These are phyloP conservation scores for Xylona heveae DNA, from an alignment of 495 filamentous ascomycete genomes.

Conservation along the genomic window DNA sequence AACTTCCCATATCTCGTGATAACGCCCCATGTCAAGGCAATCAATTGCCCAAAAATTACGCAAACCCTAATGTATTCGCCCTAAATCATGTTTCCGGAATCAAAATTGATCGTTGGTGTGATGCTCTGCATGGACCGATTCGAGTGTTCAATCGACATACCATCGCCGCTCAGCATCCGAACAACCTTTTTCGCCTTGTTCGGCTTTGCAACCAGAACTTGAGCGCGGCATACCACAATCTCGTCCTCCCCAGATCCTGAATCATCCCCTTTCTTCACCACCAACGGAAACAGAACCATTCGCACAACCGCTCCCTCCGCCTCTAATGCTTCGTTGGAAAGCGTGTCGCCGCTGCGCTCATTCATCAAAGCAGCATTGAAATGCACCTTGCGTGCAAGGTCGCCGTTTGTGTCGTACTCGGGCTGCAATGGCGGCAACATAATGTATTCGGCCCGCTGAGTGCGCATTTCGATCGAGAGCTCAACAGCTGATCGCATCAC, in stretches of 20 bases:
- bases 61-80: too few relatives aligned
- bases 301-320: slow-evolving; percentile 53
- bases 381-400: slow-evolving; percentile 54
- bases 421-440: slow-evolving; percentile 94
- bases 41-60: too few relatives aligned
- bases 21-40: too few relatives aligned
- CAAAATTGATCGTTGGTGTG: background rate
- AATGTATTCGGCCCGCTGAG: slow-evolving; percentile 84
- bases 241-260: slow-evolving; percentile 66
- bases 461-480: slow-evolving; percentile 89
- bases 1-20: too few relatives aligned
- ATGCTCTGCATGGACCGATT: background rate
- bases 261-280: slow-evolving; percentile 87
- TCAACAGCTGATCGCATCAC: slow-evolving; percentile 67
- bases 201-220: slow-evolving; percentile 48
- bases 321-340: slow-evolving; percentile 59
- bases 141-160: slow-evolving; percentile 1
- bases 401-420: slow-evolving; percentile 82
- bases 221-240: slow-evolving; percentile 80
- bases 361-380: slow-evolving; percentile 91
- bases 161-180: slow-evolving; percentile 2
- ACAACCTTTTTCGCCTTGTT: background rate
- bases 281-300: slow-evolving; percentile 80
- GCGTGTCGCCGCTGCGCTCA: slow-evolving; percentile 52
- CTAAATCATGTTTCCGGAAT: too few relatives aligned